A percentile compares a stretch with the other conserved stretches of the same genome.
Evolutionary conservation across 2,329 filamentous ascomycete species (phyloP).

Genomic region (Exutisphaerella laricina): DNA sequence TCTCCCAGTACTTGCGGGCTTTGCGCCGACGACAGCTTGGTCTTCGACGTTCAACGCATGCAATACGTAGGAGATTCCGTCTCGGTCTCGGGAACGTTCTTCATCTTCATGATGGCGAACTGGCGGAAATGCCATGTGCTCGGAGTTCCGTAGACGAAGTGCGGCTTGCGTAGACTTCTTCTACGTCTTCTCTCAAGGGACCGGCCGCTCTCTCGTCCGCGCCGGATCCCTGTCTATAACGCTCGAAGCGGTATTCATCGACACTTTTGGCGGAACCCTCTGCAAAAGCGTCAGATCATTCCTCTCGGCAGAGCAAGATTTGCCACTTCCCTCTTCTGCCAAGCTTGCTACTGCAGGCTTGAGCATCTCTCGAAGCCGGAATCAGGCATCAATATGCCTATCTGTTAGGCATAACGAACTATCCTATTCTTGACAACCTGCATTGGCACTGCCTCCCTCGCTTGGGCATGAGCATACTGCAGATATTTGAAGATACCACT

Average conservation of each 20-base stretch:
- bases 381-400: conserved; percentile 1
- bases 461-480: conserved; percentile 16
- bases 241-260: conserved; percentile 6
- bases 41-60: too few relatives aligned
- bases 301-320: background rate
- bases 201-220: conserved; percentile 4
- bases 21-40: background rate
- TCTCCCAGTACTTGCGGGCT: background rate
- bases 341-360: background rate
- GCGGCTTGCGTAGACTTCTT: background rate
- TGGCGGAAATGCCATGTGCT: background rate
- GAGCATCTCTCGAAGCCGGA: conserved; percentile 4
- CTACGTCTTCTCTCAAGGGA: conserved; percentile 5
- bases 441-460: conserved; percentile 20
- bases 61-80: background rate
- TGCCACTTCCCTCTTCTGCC: conserved; percentile 2
- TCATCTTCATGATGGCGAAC: too few relatives aligned
- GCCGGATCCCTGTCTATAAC: conserved; percentile 9
- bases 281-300: background rate
- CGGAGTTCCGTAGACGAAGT: background rate
- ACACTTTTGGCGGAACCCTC: background rate
- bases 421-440: conserved; percentile 1
- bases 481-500: conserved; percentile 7
- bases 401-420: conserved; percentile 2
- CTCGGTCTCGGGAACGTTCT: background rate